Evolutionary conservation across 129 eudicot species (phyloP), one percentile per base, ranked within the genome.

Genomic region (Apium graveolens): DNA sequence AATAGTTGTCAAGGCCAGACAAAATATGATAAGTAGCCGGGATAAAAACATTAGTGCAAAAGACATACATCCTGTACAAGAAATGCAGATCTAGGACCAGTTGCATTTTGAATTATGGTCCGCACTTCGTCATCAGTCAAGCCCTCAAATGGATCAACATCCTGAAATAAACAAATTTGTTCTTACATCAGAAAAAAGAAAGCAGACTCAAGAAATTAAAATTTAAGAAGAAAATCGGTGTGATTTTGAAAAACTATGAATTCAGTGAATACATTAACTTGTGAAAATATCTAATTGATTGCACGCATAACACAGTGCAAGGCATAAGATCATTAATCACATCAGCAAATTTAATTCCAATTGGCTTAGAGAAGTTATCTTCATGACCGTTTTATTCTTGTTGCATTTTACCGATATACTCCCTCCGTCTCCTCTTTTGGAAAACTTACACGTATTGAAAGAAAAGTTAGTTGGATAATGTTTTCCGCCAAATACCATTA

Each of bases 91-190:
- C 82, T 84, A 74, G 90, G 88, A 83, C 97, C 97, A 82, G 92
- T 84, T 53, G 97, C 95, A 75, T 92, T 92, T 76, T 86, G 92
- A 76, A 91, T 88, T 66, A 91, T 86, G 27, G 86, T 92, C n/a
- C 95, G 85, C 79, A 92, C 85, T 77, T 92, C 92, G 39, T 89
- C 92, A 82, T 92, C 95, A 18, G 86, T 87, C 81, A 92, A 78
- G 60, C 81, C 83, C 79, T 89, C 92, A 82, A 84, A 92, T 21
- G 97, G 92, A 81, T 89, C 91, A 10, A 86, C 92, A 74, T 81
- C 89, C 97, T 89, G 82, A 77, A 76, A 76, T 32, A 73, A 48
- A 73, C 4, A n/a, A 73, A 3, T 13, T 27, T 73, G 46, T 44
- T 73, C 21, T 7, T 21, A 37, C 11, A 71, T 34, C 18, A 21